These are phyloP conservation scores for Bromus sterilis DNA, from an alignment of 176 grass and related monocot genomes.

Conservation along the genomic window DNA sequence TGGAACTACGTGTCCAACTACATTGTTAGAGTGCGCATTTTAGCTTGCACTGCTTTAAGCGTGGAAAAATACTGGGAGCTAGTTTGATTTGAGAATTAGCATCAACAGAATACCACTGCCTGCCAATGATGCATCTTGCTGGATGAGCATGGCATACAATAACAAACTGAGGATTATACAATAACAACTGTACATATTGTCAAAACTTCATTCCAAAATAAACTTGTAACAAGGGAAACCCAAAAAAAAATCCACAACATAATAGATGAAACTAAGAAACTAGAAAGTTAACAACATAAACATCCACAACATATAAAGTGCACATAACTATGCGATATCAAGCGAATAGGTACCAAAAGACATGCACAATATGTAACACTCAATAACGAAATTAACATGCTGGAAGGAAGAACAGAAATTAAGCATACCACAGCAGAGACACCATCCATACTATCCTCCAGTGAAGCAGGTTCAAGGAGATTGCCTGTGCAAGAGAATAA, in stretches of 20 bases:
- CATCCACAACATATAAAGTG: neutral
- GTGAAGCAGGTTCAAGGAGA: slow-evolving; percentile 71
- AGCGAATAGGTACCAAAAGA: neutral
- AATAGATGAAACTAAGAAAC: neutral
- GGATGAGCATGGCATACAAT: neutral
- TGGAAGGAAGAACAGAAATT: neutral
- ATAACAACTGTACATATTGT: neutral
- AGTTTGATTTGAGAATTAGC: neutral
- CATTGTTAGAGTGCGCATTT: neutral
- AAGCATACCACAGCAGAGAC: slow-evolving; percentile 68
- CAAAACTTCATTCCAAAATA: neutral
- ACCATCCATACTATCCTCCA: slow-evolving; percentile 63
- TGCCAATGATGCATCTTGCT: neutral
- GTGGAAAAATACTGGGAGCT: neutral
- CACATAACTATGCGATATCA: neutral
- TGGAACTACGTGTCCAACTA: neutral
- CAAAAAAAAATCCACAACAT: neutral
- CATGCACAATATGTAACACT: neutral
- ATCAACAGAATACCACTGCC: neutral
- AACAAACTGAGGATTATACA: neutral
- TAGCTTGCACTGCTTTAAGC: neutral
- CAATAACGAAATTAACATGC: neutral
- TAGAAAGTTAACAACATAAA: slow-evolving; percentile 12
- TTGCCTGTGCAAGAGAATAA: slow-evolving; percentile 45
- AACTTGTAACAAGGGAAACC: neutral